Base-by-base conservation (phyloP, 1,139 yeast genomes). In the Keqinozyma sinolaborantium region DNA sequence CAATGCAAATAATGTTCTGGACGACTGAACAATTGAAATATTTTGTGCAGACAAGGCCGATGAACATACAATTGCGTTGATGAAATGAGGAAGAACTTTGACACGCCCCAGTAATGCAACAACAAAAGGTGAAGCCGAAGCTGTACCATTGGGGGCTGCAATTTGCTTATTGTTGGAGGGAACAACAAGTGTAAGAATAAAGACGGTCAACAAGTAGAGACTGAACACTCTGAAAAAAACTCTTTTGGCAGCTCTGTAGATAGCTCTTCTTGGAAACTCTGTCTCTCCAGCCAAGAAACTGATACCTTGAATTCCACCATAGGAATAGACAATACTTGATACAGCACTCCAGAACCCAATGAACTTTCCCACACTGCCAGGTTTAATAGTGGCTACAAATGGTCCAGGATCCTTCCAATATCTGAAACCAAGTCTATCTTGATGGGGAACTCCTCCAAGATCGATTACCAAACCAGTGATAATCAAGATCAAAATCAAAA, bases 261-360 rank as follows among this genome's bases (percentile, higher is more conserved):
- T 63, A 20, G 84, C 53, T 49, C 70, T 70, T 51, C 69, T 44
- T 26, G 95, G 95, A 54, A 83, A 76, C 26, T 68, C 68, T 25
- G 94, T 77, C 59, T 86, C 95, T 10, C 94, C 88, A 18, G 95
- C 85, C n/a, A 95, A 86, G 41, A 86, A 64, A 32, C 92, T 90
- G 36, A 82, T 81, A 45, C 67, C 56, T 45, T 69, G 74, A 16
- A 70, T 60, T 25, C 66, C 66, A 29, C 64, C 88, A 49, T 83
- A 83, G 3, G 95, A 78, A 58, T 85, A 87, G 5, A 95, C 95
- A 19, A 83, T 84, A 8, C 85, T 66, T 47, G 86, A 76, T 20
- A 86, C 77, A 42, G 96, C 96, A 51, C 85, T 85, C 44, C 83
- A 58, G 76, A 85, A 36, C 64, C 75, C 73, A 50, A 61, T 35